Percentiles rank a stretch among this genome's conserved stretches.
Conservation (phyloP, 495 filamentous ascomycete genomes). For the Amphirosellinia nigrospora region DNA sequence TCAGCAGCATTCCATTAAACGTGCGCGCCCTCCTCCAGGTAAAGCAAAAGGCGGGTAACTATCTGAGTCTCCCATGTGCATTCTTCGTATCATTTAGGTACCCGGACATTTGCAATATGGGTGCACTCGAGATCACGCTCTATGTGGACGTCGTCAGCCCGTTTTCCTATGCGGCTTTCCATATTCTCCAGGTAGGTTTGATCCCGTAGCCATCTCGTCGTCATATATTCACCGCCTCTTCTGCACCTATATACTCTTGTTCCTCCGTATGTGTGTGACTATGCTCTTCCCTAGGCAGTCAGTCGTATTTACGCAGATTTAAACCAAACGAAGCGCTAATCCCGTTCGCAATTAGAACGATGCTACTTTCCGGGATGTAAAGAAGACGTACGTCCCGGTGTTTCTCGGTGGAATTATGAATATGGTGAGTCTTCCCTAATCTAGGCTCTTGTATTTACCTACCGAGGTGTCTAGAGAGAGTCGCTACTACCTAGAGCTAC, state of each 20-base stretch:
- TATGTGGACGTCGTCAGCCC: conserved; percentile 75
- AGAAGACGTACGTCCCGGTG: conserved; percentile 70
- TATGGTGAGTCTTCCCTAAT: conserved; percentile 35
- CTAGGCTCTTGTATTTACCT: neutral
- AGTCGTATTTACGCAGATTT: neutral
- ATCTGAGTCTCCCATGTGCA: neutral
- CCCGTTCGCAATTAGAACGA: conserved; percentile 56
- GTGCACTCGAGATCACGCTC: conserved; percentile 60
- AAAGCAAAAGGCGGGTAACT: neutral
- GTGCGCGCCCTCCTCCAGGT: too few species aligned
- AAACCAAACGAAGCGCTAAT: neutral
- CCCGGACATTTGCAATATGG: conserved; percentile 50
- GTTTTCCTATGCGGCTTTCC: conserved; percentile 72
- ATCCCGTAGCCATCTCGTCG: neutral
- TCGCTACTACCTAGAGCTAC: too few species aligned
- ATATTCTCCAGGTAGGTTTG: conserved; percentile 61
- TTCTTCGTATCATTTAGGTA: too few species aligned
- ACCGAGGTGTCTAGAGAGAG: too few species aligned
- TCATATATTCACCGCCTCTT: neutral
- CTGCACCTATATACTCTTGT: neutral
- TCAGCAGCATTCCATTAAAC: neutral
- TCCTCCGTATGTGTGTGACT: neutral
- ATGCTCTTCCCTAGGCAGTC: neutral
- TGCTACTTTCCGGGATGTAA: conserved; percentile 62
- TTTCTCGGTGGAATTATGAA: conserved; percentile 75